Evolutionary conservation across 108 stramenopile species (phyloP).

Genomic region (Nannochloropsis gaditana): DNA sequence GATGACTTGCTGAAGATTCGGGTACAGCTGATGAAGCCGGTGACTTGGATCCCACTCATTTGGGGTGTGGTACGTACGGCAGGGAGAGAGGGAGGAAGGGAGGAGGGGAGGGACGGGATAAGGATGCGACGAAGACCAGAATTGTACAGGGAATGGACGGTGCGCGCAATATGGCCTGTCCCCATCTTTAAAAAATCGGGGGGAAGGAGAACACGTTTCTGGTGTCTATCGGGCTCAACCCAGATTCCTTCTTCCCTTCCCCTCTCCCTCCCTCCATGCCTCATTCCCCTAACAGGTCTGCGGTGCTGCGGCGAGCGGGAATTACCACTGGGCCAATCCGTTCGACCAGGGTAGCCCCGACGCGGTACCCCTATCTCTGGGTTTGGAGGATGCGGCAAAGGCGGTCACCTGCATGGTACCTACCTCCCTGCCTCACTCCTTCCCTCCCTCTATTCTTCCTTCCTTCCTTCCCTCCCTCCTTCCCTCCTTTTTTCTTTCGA

Average conservation of each 20-base stretch:
- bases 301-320: slow-evolving; percentile 80
- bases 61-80: slow-evolving; percentile 76
- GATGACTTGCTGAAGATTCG: slow-evolving; percentile 53
- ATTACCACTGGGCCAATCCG: slow-evolving; percentile 96
- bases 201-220: background rate
- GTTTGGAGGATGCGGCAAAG: slow-evolving; percentile 68
- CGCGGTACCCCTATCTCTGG: slow-evolving; percentile 58
- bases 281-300: slow-evolving; percentile 28
- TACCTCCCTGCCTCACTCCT: background rate
- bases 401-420: slow-evolving; percentile 68
- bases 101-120: background rate
- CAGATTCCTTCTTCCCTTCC: background rate
- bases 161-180: background rate
- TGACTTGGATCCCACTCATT: slow-evolving; percentile 76
- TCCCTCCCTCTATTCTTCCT: background rate
- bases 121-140: background rate
- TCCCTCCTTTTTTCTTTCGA: background rate
- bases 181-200: background rate
- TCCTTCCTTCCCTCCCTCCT: background rate
- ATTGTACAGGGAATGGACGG: background rate
- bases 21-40: slow-evolving; percentile 53
- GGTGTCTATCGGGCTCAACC: background rate
- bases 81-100: background rate
- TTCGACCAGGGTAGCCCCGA: slow-evolving; percentile 49
- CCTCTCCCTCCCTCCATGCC: background rate